These are phyloP conservation scores for Glycine soja DNA, from an alignment of 306 rosid species.

Conservation along the genomic window DNA sequence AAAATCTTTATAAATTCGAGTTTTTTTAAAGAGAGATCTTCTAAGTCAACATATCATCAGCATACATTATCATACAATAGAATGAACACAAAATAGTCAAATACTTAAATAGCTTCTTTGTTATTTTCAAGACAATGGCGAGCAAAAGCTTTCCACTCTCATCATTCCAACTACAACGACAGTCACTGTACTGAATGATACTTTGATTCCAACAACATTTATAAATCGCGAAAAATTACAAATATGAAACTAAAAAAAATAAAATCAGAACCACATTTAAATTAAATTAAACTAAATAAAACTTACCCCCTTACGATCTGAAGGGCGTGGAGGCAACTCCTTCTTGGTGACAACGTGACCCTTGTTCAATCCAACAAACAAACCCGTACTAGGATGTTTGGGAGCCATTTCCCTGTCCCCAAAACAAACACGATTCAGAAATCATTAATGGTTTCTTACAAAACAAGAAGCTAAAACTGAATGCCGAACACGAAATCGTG, in stretches of 20 bases:
- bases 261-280: background rate
- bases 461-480: background rate
- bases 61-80: background rate
- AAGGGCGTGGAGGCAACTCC: conserved; percentile 82
- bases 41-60: background rate
- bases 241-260: background rate
- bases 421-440: background rate
- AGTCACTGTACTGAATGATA: background rate
- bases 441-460: background rate
- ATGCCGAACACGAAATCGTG: background rate
- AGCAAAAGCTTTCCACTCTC: too few relatives aligned
- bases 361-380: conserved; percentile 83
- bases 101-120: background rate
- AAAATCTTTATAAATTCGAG: background rate
- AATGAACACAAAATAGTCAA: background rate
- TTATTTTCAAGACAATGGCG: background rate
- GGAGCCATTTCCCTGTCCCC: conserved; percentile 81
- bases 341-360: conserved; percentile 86
- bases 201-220: background rate
- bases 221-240: background rate
- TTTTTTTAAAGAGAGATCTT: too few relatives aligned
- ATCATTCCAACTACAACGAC: background rate
- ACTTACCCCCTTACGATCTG: conserved; percentile 85
- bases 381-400: conserved; percentile 75
- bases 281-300: background rate